These are phyloP conservation scores for Elymus sibiricus DNA, from an alignment of 176 grass and related monocot species.

Conservation along the genomic window DNA sequence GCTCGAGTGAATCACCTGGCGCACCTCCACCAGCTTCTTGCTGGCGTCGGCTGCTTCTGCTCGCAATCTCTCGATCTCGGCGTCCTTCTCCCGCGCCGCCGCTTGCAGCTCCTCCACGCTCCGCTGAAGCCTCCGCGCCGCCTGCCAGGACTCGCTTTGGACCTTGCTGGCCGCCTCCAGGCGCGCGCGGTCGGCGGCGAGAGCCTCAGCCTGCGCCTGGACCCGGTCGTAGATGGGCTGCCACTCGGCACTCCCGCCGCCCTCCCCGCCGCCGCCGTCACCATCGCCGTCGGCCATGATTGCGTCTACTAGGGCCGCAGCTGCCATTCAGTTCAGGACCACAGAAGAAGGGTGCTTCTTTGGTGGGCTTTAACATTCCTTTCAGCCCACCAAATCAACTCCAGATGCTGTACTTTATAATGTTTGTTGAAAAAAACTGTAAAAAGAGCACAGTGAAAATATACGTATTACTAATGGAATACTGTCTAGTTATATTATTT, in stretches of 20 bases:
- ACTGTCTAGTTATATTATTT: no score
- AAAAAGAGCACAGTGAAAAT: no score
- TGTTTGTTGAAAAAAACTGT: no score
- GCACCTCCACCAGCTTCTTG: not conserved
- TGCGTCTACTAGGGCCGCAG: no score
- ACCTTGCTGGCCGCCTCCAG: constrained; percentile 17
- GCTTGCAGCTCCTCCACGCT: not conserved
- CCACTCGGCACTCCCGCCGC: not conserved
- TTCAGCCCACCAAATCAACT: no score
- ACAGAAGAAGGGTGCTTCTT: no score
- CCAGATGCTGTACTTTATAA: no score
- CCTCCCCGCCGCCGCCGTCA: not conserved
- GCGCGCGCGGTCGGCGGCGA: constrained; percentile 18
- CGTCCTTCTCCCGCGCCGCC: not conserved
- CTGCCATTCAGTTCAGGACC: not conserved
- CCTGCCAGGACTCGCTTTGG: not conserved
- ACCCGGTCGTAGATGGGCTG: constrained; percentile 16
- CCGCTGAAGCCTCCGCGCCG: not conserved
- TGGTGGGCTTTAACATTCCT: no score
- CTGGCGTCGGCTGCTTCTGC: not conserved
- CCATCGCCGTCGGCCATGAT: not conserved
- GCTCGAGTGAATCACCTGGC: not conserved
- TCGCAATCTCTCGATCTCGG: not conserved
- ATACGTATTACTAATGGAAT: no score
- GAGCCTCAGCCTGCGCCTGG: constrained; percentile 20